phyloP scores from a whole-genome alignment of 108 stramenopile species.

The Bacterosira constricta region DNA sequence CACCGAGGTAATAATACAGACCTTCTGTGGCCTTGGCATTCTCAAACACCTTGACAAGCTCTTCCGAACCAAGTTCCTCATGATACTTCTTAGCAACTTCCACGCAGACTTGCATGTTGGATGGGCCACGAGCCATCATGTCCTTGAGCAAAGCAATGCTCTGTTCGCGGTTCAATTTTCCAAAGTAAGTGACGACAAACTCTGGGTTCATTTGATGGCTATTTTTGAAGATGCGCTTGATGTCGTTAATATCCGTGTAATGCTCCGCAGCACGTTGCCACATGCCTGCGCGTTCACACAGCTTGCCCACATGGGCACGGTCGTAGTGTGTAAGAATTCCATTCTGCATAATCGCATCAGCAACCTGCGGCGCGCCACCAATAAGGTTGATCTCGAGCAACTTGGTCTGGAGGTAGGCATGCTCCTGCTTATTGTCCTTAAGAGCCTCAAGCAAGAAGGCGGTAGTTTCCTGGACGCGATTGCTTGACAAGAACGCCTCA shows the following conservation, averaged over 20 bases:
- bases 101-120: conserved; percentile 95
- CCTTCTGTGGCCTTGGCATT: conserved; percentile 95
- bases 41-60: conserved; percentile 96
- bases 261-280: conserved; percentile 99
- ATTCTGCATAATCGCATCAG: conserved; percentile 99
- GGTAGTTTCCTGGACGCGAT: conserved; percentile 98
- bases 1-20: conserved; percentile 96
- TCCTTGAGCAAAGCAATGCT: conserved; percentile 95
- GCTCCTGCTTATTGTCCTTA: conserved; percentile 98
- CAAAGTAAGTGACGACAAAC: conserved; percentile 97
- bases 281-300: conserved; percentile 98
- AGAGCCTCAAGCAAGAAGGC: conserved; percentile 98
- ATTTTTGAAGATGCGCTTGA: conserved; percentile 98
- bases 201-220: conserved; percentile 95
- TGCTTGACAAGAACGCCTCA: conserved; percentile 96
- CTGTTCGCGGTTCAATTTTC: conserved; percentile 93
- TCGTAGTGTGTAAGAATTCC: conserved; percentile 99
- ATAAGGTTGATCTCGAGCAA: conserved; percentile 99
- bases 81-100: conserved; percentile 99
- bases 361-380: conserved; percentile 98
- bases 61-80: conserved; percentile 95
- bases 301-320: conserved; percentile 94
- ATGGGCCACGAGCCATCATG: conserved; percentile 92
- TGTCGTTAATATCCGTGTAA: conserved; percentile 98
- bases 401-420: conserved; percentile 99